Evolutionary conservation across 352 stramenopile genomes (phyloP).

Genomic region (Phytophthora pinifolia): DNA sequence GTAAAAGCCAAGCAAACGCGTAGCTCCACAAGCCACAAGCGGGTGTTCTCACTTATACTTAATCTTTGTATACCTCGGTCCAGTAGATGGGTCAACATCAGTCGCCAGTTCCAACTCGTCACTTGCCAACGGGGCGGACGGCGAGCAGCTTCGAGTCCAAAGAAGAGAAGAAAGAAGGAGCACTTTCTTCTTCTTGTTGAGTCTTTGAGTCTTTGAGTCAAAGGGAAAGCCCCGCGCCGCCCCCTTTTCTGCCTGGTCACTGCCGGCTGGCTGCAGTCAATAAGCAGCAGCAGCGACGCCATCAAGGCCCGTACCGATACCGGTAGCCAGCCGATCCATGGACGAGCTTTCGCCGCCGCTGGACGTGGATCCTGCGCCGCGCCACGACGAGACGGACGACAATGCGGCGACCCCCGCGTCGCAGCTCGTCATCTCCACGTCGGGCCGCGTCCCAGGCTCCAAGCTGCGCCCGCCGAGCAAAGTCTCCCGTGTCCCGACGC

Average conservation of each 20-base stretch:
- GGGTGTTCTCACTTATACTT: background rate
- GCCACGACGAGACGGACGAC: slow-evolving; percentile 15
- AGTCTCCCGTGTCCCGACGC: slow-evolving; percentile 29
- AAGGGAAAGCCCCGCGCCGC: slow-evolving; percentile 7
- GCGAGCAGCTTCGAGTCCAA: background rate
- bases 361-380: slow-evolving; percentile 10
- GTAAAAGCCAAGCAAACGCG: too few species aligned
- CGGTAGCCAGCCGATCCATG: background rate
- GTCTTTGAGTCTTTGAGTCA: background rate
- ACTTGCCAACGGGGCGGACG: slow-evolving; percentile 7
- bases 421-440: slow-evolving; percentile 26
- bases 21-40: too few species aligned
- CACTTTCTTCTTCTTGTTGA: background rate
- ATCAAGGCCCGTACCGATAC: background rate
- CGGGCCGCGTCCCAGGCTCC: slow-evolving; percentile 9
- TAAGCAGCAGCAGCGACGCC: slow-evolving; percentile 4
- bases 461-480: slow-evolving; percentile 30
- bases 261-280: slow-evolving; percentile 16
- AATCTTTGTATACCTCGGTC: slow-evolving; percentile 19
- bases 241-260: slow-evolving; percentile 19
- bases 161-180: background rate
- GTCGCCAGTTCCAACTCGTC: slow-evolving; percentile 18
- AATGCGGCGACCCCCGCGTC: slow-evolving; percentile 19
- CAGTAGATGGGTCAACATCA: background rate
- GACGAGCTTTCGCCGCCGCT: background rate